A percentile compares a stretch with the other conserved stretches of the same genome.
Conservation (phyloP, 306 rosid genomes). For the Pterocarpus macrocarpus region DNA sequence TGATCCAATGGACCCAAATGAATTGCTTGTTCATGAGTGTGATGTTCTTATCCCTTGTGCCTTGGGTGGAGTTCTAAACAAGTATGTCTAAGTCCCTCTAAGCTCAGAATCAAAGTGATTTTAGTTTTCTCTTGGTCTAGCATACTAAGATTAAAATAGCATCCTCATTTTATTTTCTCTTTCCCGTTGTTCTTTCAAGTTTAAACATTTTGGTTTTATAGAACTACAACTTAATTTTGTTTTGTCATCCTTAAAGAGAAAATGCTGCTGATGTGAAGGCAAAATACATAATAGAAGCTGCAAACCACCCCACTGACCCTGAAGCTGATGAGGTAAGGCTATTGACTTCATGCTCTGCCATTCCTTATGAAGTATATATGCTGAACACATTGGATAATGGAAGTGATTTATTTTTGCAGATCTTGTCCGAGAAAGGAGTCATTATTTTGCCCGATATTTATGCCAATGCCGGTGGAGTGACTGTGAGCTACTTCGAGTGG, state of each 20-base stretch:
- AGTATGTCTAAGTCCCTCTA: slow-evolving; percentile 49
- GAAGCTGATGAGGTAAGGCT: slow-evolving; percentile 69
- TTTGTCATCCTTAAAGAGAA: slow-evolving; percentile 49
- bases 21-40: slow-evolving; percentile 73
- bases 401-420: slow-evolving; percentile 45
- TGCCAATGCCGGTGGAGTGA: slow-evolving; percentile 83
- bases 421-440: slow-evolving; percentile 68
- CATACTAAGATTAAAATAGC: slow-evolving; percentile 4
- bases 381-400: slow-evolving; percentile 19
- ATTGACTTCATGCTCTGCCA: neutral
- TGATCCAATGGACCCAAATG: slow-evolving; percentile 64
- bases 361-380: neutral
- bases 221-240: neutral
- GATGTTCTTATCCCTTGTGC: slow-evolving; percentile 86
- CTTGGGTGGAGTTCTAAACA: slow-evolving; percentile 72
- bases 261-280: slow-evolving; percentile 71
- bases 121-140: slow-evolving; percentile 23
- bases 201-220: slow-evolving; percentile 30
- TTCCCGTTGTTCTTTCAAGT: neutral
- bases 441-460: slow-evolving; percentile 74
- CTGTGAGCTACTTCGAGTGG: slow-evolving; percentile 87
- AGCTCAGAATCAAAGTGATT: neutral
- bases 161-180: neutral
- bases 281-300: slow-evolving; percentile 70
- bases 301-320: slow-evolving; percentile 77